Percentiles rank a stretch among this genome's conserved stretches.
These are phyloP conservation scores for Ormosia emarginata DNA, from an alignment of 306 rosid species.

Conservation along the genomic window DNA sequence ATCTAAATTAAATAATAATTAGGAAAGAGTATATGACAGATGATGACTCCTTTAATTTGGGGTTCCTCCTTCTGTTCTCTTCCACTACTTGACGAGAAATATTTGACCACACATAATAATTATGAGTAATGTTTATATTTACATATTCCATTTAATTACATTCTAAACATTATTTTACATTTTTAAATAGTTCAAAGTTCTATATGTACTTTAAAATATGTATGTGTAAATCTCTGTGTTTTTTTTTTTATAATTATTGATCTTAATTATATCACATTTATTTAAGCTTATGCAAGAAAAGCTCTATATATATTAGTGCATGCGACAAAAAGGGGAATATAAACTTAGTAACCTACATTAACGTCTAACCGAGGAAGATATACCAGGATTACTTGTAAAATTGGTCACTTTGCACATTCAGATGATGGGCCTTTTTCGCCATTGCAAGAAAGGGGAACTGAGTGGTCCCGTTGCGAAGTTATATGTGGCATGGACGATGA, in stretches of 20 bases:
- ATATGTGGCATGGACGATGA: slow-evolving; percentile 38
- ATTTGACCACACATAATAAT: slow-evolving; percentile 20
- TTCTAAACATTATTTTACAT: not conserved
- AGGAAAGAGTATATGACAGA: slow-evolving; percentile 17
- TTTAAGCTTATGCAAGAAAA: not conserved
- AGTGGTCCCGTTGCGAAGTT: slow-evolving; percentile 11
- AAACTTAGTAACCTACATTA: slow-evolving; percentile 5
- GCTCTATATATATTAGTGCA: not conserved
- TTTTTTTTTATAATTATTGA: not conserved
- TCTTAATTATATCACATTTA: not conserved
- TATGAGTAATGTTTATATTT: not conserved
- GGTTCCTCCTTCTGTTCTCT: slow-evolving; percentile 16
- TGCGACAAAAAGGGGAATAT: slow-evolving; percentile 12
- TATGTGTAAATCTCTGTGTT: not conserved
- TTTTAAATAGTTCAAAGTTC: not conserved
- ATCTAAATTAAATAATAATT: slow-evolving; percentile 39
- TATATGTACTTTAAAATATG: not conserved
- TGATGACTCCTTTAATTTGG: slow-evolving; percentile 23
- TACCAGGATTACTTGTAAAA: slow-evolving; percentile 35
- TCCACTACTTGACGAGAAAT: not conserved
- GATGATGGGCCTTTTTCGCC: slow-evolving; percentile 40
- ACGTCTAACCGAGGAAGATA: slow-evolving; percentile 13
- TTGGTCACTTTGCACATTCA: slow-evolving; percentile 30
- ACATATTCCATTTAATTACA: not conserved
- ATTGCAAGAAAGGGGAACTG: slow-evolving; percentile 21